Evolutionary conservation across 139 green algal genomes (phyloP), one percentile per base, ranked within the genome.

Genomic region (Zygnema cylindricum): DNA sequence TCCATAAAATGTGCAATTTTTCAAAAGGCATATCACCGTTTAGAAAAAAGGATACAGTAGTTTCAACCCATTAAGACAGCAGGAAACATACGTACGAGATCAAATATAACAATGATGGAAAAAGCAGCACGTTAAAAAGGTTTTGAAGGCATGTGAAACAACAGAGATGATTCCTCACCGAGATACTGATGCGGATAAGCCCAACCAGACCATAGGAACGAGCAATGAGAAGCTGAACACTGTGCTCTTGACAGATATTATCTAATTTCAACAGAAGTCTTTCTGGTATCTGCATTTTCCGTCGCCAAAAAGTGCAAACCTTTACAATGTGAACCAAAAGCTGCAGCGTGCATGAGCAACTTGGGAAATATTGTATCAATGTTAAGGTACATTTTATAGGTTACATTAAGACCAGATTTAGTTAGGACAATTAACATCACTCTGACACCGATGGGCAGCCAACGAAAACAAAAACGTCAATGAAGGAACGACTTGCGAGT

Each of bases 161-260:
- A 82, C 25, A 1, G 54, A 2, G n/a, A 1, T 77, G 2, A 25
- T 63, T 42, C 1, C 76, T 82, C 57, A 82, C 76, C 76, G 30
- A 2, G 57, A 35, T 1, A 69, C 93, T 88, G 76, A 98, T 95
- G 90, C 95, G 85, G 39, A 98, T 76, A 71, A 93, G 94, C 0
- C 96, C 97, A 33, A 95, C 75, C 0, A 99, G 92, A 0, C 97
- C 97, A 79, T 98, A 98, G 0, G 94, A 96, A 0, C 96, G 90
- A 16, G 93, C 93, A 25, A 95, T 75, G 22, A 99, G 55, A 85
- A 99, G 91, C 42, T 86, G 86, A 0, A 97, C 89, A 25, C 91
- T 92, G 36, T 79, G 69, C 69, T 77, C 82, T 0, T 94, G 78
- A 81, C 96, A 98, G 0, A 96, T 69, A 0, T 49, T 82, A 71